Evolutionary conservation across 306 rosid species (phyloP).

Genomic region (Calophaca sinica): DNA sequence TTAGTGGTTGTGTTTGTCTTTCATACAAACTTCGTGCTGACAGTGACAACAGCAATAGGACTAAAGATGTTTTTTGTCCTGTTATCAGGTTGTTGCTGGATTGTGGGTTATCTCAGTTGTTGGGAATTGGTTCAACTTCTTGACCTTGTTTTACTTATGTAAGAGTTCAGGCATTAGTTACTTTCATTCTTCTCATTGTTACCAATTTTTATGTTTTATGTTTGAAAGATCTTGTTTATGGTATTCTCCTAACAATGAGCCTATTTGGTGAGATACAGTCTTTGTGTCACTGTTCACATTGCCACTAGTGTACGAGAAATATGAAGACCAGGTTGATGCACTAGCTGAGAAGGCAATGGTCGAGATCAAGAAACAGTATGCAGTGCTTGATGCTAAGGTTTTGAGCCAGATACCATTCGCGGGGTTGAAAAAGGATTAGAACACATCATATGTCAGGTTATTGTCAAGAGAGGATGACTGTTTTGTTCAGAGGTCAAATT

Average conservation of each 20-base stretch:
- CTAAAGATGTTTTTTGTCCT: background rate
- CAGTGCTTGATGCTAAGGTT: conserved; percentile 78
- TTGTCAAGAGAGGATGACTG: background rate
- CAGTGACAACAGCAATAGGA: background rate
- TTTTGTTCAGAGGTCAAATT: conserved; percentile 39
- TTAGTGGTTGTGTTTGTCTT: too few species aligned
- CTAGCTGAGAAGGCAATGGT: conserved; percentile 75
- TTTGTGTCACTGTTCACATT: conserved; percentile 67
- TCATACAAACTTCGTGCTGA: background rate
- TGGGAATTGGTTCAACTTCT: conserved; percentile 77
- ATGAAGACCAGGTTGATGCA: conserved; percentile 77
- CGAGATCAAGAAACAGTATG: conserved; percentile 83
- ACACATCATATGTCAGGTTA: conserved; percentile 34
- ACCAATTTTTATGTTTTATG: background rate
- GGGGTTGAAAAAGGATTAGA: conserved; percentile 57
- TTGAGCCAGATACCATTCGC: conserved; percentile 74
- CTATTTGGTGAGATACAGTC: conserved; percentile 54
- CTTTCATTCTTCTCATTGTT: conserved; percentile 7
- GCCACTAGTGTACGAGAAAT: conserved; percentile 79
- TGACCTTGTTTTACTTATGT: conserved; percentile 79
- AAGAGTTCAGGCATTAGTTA: conserved; percentile 38
- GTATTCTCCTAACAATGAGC: conserved; percentile 43
- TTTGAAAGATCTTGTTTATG: background rate
- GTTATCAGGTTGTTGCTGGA: conserved; percentile 62
- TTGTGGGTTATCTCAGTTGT: conserved; percentile 73